phyloP scores from a whole-genome alignment of 2,329 filamentous ascomycete species.

The Aspergillaceae sp. region DNA sequence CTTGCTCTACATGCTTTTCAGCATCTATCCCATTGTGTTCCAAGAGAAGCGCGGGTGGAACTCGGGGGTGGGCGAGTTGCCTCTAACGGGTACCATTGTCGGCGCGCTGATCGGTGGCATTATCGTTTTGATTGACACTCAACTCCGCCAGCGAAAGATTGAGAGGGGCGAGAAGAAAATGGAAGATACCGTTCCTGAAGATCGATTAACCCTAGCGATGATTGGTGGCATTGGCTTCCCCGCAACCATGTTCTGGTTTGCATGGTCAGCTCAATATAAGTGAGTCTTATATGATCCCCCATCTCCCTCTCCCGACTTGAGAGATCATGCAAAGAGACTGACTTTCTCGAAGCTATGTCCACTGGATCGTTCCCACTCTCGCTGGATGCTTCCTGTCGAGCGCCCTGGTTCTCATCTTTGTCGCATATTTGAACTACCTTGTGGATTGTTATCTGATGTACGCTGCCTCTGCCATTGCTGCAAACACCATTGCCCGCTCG shows the following conservation, averaged over 20 bases:
- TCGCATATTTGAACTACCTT: conserved; percentile 20
- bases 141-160: conserved; percentile 19
- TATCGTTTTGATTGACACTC: conserved; percentile 25
- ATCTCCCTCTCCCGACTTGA: conserved; percentile 31
- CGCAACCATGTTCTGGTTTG: conserved; percentile 43
- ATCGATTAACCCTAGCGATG: conserved; percentile 41
- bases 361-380: background rate
- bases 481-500: conserved; percentile 21
- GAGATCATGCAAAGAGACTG: conserved; percentile 39
- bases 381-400: background rate
- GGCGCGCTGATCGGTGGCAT: conserved; percentile 31
- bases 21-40: conserved; percentile 31
- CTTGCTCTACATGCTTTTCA: conserved; percentile 24
- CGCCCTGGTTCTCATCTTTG: background rate
- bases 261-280: conserved; percentile 35
- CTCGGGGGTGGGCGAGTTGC: conserved; percentile 35
- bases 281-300: too few relatives aligned
- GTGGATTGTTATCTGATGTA: conserved; percentile 26
- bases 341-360: conserved; percentile 23
- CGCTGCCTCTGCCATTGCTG: conserved; percentile 27
- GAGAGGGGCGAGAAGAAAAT: conserved; percentile 6
- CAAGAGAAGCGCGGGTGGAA: conserved; percentile 36
- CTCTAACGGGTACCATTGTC: conserved; percentile 39
- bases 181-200: conserved; percentile 24
- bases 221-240: conserved; percentile 36